phyloP scores from a whole-genome alignment of 139 green algal species.

The Chlamydomonas asymmetrica region DNA sequence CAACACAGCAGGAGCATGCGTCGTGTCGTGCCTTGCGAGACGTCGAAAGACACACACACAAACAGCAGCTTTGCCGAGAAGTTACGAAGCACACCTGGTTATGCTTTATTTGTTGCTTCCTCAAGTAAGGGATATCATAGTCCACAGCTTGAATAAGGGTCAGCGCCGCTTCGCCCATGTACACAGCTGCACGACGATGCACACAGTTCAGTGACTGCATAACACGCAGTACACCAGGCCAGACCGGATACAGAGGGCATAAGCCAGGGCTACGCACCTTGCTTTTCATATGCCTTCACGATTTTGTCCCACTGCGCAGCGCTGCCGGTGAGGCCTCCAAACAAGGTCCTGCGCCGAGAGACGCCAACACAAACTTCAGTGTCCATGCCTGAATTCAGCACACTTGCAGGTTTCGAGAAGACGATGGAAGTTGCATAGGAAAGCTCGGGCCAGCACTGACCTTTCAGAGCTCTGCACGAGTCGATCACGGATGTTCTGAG shows the following conservation, averaged over 20 bases:
- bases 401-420: too few relatives aligned
- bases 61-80: too few relatives aligned
- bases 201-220: not conserved
- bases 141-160: constrained; percentile 70
- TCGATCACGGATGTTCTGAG: constrained; percentile 53
- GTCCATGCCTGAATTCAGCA: too few relatives aligned
- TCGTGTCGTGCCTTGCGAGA: too few relatives aligned
- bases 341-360: too few relatives aligned
- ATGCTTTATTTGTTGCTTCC: constrained; percentile 64
- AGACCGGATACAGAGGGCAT: not conserved
- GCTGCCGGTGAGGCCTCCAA: constrained; percentile 65
- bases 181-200: constrained; percentile 46
- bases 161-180: constrained; percentile 66
- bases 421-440: too few relatives aligned
- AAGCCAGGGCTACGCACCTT: constrained; percentile 32
- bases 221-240: not conserved
- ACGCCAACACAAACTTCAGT: too few relatives aligned
- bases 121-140: constrained; percentile 77
- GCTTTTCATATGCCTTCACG: constrained; percentile 70
- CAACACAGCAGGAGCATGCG: too few relatives aligned
- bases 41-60: too few relatives aligned
- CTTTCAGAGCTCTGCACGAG: constrained; percentile 60
- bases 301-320: constrained; percentile 77
- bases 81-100: too few relatives aligned
- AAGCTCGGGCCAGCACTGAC: too few relatives aligned